Base-by-base conservation (phyloP, 1,139 yeast genomes). In the Zygosaccharomyces pseudobailii region DNA sequence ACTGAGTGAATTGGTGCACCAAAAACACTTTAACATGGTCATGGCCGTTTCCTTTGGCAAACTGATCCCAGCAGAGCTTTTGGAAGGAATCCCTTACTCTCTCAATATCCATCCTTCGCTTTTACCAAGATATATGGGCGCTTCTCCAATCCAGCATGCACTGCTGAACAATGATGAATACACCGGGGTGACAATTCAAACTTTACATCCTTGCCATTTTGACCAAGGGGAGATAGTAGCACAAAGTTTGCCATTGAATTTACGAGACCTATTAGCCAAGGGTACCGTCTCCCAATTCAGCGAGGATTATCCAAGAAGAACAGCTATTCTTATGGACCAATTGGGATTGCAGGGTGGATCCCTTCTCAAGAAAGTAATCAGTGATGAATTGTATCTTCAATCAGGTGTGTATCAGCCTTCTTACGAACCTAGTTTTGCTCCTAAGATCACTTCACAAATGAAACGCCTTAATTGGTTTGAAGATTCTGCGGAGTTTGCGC, bases 61-160 rank as follows among this genome's bases (percentile, higher is more conserved):
- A 45, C 69, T 90, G 41, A 87, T 92, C 5, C 97, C 97, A 0
- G 68, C 68, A 0, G 51, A 65, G 3, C 80, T 88, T 53, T 65
- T 92, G 3, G 45, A 61, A 0, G 39, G 62, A 0, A 68, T 84
- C 36, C 65, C 67, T 7, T 79, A 67, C 59, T 95, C 97, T 0
- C 61, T 92, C 21, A 92, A 92, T 61, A 90, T 92, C 0, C 99
- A 92, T 63, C 99, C 99, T 0, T 88, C 97, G 0, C 66, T 90
- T 17, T 72, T 92, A 9, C 98, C 98, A 0, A 71, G 69, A 43
- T 82, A 87, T 59, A 77, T 89, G 1, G 99, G 99, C 0, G 82
- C 97, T 0, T 84, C 97, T 2, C 99, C 99, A 0, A 69, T 94
- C 5, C 97, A 92, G 55, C 76, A 80, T 52, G 83, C 96, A 0